These are phyloP conservation scores for Mortierella sp. DNA, from an alignment of 371 early-diverging fungal genomes.

Conservation along the genomic window DNA sequence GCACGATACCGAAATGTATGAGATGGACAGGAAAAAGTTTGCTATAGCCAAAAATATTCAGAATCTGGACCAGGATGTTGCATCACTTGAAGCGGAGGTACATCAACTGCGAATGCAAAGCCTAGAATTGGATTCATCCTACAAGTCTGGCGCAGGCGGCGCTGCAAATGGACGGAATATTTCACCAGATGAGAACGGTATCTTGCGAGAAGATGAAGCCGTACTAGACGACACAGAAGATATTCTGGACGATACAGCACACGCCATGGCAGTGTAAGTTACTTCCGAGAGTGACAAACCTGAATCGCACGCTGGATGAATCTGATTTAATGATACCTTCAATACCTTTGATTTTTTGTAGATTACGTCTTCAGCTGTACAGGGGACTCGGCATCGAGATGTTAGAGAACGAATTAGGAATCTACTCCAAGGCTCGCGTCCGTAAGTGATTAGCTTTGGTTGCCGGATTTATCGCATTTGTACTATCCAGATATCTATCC, in stretches of 20 bases:
- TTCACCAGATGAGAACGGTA: neutral
- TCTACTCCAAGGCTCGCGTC: conserved; percentile 45
- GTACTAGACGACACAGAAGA: conserved; percentile 33
- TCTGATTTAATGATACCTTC: neutral
- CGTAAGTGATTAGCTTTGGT: conserved; percentile 19
- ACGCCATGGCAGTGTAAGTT: conserved; percentile 48
- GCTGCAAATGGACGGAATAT: neutral
- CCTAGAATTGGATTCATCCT: conserved; percentile 29
- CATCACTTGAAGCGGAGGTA: conserved; percentile 41
- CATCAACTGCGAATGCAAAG: conserved; percentile 34
- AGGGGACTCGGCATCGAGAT: conserved; percentile 52
- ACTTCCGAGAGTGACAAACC: too few species aligned
- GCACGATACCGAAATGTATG: conserved; percentile 35
- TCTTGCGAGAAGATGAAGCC: conserved; percentile 8
- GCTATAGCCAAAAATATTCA: conserved; percentile 38
- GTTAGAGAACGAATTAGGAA: conserved; percentile 45
- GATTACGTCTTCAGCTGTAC: conserved; percentile 46
- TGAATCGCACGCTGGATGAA: too few species aligned
- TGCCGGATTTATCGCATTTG: neutral
- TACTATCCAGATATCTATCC: neutral
- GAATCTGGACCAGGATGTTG: conserved; percentile 44
- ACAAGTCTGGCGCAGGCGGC: neutral
- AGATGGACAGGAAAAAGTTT: conserved; percentile 44
- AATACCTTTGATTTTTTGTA: neutral
- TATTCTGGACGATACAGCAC: conserved; percentile 36